Evolutionary conservation across 2,329 filamentous ascomycete species (phyloP), one percentile per base, ranked within the genome.

Genomic region (Thermothelomyces thermophilus): DNA sequence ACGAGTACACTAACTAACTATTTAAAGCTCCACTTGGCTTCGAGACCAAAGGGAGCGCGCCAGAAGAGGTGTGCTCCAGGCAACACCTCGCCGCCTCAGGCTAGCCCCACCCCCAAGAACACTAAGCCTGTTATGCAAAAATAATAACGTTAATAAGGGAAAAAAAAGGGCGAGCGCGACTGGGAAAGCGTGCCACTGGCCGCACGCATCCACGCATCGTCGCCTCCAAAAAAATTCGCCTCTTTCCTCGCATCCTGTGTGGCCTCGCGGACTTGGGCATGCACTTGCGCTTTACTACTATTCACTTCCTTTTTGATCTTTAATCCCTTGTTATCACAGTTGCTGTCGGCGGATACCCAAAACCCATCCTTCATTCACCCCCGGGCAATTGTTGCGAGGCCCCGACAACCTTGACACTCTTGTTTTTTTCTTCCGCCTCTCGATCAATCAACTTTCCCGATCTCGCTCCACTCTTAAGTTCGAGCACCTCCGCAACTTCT

Each of bases 201-300:
- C 46, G 31, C 35, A 34, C 44, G 44, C 26, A 46, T 36, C 31
- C 17, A 37, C 31, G 26, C 40, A 30, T 48, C 43, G 41, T 48
- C 48, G 44, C 51, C 51, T 30, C 51, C 51, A 48, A 54, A 53
- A n/a, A 54, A 51, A 51, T 54, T 53, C 51, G 51, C 51, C 51
- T 53, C 47, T 41, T 43, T 39, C 37, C 28, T 19, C 34, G 44
- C 48, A n/a, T 20, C 16, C 41, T 36, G 33, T 13, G 33, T 33
- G 26, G 46, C 39, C 31, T 35, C 26, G 30, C 30, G 9, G 30
- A 10, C 33, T 35, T 53, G 22, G 34, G 31, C 40, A 37, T 24
- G 31, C 30, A 33, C 47, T 45, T 41, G 30, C 42, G 37, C 42
- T 41, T 17, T 28, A 20, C 9, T 17, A n/a, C n/a, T n/a, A n/a